Evolutionary conservation across 2,329 filamentous ascomycete genomes (phyloP).

Genomic region (Pseudogymnoascus sp.): DNA sequence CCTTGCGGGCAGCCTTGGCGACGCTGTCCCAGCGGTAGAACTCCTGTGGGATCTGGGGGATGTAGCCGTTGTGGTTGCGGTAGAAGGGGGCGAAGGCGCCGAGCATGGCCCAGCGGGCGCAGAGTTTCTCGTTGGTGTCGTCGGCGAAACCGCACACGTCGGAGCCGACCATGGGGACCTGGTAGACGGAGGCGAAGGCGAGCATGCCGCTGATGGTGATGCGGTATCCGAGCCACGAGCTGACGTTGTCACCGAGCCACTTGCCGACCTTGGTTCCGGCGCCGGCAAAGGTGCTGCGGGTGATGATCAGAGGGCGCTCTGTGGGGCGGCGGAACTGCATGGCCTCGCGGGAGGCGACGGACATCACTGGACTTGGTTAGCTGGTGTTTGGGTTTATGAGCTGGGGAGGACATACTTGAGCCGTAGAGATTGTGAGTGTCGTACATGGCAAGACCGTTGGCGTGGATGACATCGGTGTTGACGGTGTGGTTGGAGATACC

Average conservation of each 20-base stretch:
- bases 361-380: slow-evolving; percentile 53
- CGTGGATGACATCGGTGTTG: slow-evolving; percentile 61
- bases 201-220: slow-evolving; percentile 54
- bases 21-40: slow-evolving; percentile 66
- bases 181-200: slow-evolving; percentile 58
- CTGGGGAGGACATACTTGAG: slow-evolving; percentile 37
- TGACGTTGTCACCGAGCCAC: slow-evolving; percentile 55
- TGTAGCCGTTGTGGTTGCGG: slow-evolving; percentile 61
- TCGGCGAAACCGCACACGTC: slow-evolving; percentile 74
- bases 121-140: slow-evolving; percentile 62
- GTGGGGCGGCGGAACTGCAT: slow-evolving; percentile 60
- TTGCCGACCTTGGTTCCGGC: slow-evolving; percentile 59
- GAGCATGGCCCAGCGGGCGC: slow-evolving; percentile 68
- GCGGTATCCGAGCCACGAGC: slow-evolving; percentile 54
- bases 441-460: slow-evolving; percentile 61
- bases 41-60: slow-evolving; percentile 53
- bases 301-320: slow-evolving; percentile 65
- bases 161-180: slow-evolving; percentile 61
- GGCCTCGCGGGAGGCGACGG: slow-evolving; percentile 54
- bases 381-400: slow-evolving; percentile 6
- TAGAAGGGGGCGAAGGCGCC: slow-evolving; percentile 72
- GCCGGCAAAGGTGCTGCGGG: slow-evolving; percentile 69
- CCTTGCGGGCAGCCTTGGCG: slow-evolving; percentile 57
- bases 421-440: slow-evolving; percentile 76
- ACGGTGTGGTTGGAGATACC: slow-evolving; percentile 54